Percentiles rank a stretch among this genome's conserved stretches.
Conservation (phyloP, 2,329 filamentous ascomycete species). For the Fusarium goolgardi region DNA sequence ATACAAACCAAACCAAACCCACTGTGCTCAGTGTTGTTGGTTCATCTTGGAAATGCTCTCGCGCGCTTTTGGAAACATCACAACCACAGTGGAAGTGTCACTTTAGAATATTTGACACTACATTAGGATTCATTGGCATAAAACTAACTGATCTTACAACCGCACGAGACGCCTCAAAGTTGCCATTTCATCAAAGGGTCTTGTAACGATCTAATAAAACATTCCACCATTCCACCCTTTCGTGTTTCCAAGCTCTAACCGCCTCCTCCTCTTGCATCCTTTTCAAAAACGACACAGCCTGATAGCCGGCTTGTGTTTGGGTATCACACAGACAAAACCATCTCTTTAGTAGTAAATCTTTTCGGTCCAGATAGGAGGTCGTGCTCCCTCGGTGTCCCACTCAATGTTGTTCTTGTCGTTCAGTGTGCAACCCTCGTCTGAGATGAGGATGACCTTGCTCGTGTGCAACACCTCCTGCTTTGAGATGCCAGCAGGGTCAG, state of each 20-base stretch:
- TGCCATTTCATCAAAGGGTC: constrained; percentile 3
- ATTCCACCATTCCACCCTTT: background rate
- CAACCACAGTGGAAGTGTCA: too few species aligned
- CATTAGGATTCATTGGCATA: constrained; percentile 35
- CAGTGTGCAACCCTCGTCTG: constrained; percentile 76
- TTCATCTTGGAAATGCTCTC: background rate
- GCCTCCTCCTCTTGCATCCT: background rate
- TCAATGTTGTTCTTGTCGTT: constrained; percentile 69
- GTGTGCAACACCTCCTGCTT: constrained; percentile 77
- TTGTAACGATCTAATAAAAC: constrained; percentile 4
- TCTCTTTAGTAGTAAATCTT: constrained; percentile 57
- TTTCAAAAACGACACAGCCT: constrained; percentile 39
- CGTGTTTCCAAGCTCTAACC: constrained; percentile 4
- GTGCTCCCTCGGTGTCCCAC: constrained; percentile 57
- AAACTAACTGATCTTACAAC: constrained; percentile 17
- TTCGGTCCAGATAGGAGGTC: constrained; percentile 59
- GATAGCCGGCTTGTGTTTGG: constrained; percentile 41
- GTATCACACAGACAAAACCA: constrained; percentile 43
- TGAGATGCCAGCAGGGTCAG: constrained; percentile 75
- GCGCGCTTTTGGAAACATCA: background rate
- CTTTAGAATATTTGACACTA: constrained; percentile 12
- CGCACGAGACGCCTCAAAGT: background rate
- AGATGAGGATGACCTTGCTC: constrained; percentile 73
- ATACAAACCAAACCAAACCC: too few species aligned
- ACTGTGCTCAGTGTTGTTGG: background rate